Percentiles rank a stretch among this genome's conserved stretches.
Evolutionary conservation across 257 asterid genomes (phyloP).

Genomic region (Hygrophila difformis): DNA sequence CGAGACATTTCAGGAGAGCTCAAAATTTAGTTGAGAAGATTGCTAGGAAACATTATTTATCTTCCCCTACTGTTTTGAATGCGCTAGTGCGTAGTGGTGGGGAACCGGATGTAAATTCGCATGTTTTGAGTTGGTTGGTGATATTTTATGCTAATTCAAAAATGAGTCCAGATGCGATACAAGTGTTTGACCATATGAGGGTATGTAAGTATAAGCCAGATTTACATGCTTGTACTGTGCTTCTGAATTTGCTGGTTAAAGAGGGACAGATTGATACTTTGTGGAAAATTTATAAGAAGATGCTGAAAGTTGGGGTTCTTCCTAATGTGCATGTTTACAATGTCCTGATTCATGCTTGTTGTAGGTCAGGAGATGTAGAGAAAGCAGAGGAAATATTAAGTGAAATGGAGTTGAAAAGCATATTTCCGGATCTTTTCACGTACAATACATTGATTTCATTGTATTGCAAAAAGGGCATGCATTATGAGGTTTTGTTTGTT

Average conservation of each 20-base stretch:
- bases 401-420: conserved; percentile 59
- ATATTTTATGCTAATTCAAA: conserved; percentile 65
- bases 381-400: conserved; percentile 58
- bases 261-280: conserved; percentile 55
- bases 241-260: conserved; percentile 69
- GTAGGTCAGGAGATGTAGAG: conserved; percentile 60
- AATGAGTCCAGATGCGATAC: conserved; percentile 63
- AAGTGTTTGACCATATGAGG: conserved; percentile 82
- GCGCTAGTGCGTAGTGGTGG: conserved; percentile 35
- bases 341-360: conserved; percentile 80
- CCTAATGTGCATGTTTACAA: conserved; percentile 72
- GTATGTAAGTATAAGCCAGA: conserved; percentile 58
- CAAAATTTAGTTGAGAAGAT: conserved; percentile 52
- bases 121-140: conserved; percentile 88
- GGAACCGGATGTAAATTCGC: conserved; percentile 58
- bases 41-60: conserved; percentile 63
- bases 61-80: conserved; percentile 76
- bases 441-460: conserved; percentile 70
- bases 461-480: conserved; percentile 86
- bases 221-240: conserved; percentile 76
- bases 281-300: conserved; percentile 70
- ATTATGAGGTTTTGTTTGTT: conserved; percentile 75
- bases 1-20: conserved; percentile 60
- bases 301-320: conserved; percentile 53
- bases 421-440: conserved; percentile 70